A percentile compares a stretch with the other conserved stretches of the same genome.
Conservation (phyloP, 2,329 filamentous ascomycete species). For the Cadophora malorum region DNA sequence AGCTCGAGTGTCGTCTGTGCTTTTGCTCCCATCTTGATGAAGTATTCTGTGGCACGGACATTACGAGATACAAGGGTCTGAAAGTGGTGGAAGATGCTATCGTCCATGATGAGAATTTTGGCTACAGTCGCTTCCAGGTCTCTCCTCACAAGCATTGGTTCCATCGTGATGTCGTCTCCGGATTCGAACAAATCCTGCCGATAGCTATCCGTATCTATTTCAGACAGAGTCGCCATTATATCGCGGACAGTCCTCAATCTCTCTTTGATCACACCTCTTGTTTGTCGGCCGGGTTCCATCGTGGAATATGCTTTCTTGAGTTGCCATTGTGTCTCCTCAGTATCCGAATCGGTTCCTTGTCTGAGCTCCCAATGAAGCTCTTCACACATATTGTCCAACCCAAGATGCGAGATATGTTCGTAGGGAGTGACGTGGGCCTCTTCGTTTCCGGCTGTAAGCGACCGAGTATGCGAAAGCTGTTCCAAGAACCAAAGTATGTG, state of each 20-base stretch:
- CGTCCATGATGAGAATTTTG: slow-evolving; percentile 38
- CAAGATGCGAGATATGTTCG: slow-evolving; percentile 35
- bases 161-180: slow-evolving; percentile 30
- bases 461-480: slow-evolving; percentile 30
- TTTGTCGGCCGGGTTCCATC: slow-evolving; percentile 25
- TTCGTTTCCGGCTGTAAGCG: slow-evolving; percentile 4
- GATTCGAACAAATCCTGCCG: slow-evolving; percentile 36
- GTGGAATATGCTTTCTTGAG: slow-evolving; percentile 35
- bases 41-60: slow-evolving; percentile 37
- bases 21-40: slow-evolving; percentile 38
- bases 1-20: slow-evolving; percentile 32
- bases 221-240: slow-evolving; percentile 42
- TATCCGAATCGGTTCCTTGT: slow-evolving; percentile 33
- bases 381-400: slow-evolving; percentile 40
- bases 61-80: slow-evolving; percentile 35
- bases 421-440: slow-evolving; percentile 29
- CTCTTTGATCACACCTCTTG: slow-evolving; percentile 29
- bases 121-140: slow-evolving; percentile 42
- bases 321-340: slow-evolving; percentile 38
- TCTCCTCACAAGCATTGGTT: slow-evolving; percentile 30
- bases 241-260: slow-evolving; percentile 38
- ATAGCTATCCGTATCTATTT: slow-evolving; percentile 35
- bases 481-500: slow-evolving; percentile 40
- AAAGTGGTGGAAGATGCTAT: slow-evolving; percentile 39
- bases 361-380: slow-evolving; percentile 40